Evolutionary conservation across 306 rosid genomes (phyloP).

Genomic region (Castanea sativa): DNA sequence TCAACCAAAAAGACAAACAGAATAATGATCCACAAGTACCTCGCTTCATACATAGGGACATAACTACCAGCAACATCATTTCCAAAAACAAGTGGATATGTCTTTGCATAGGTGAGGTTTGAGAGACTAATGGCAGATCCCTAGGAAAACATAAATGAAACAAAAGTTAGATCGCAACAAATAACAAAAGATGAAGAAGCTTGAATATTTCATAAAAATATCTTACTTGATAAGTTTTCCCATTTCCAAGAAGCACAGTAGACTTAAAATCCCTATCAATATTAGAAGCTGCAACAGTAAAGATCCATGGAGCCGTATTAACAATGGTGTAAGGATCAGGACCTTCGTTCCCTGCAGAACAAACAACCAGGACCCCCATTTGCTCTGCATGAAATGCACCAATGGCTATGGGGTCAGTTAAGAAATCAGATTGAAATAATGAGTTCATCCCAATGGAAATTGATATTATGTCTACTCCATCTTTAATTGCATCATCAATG

Average conservation of each 20-base stretch:
- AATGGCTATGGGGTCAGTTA: constrained; percentile 77
- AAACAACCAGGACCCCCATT: constrained; percentile 76
- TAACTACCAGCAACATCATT: constrained; percentile 58
- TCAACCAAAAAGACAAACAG: background rate
- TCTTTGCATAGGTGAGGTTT: constrained; percentile 54
- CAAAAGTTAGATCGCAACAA: background rate
- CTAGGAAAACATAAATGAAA: constrained; percentile 35
- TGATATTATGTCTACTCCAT: constrained; percentile 90
- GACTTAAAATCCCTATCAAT: constrained; percentile 83
- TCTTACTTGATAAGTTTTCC: constrained; percentile 53
- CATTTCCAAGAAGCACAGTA: constrained; percentile 66
- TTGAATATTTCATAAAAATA: constrained; percentile 3
- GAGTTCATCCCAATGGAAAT: constrained; percentile 78
- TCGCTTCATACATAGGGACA: constrained; percentile 80
- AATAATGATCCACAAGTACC: constrained; percentile 41
- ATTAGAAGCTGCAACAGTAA: constrained; percentile 90
- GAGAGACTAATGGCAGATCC: constrained; percentile 79
- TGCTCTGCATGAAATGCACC: constrained; percentile 94
- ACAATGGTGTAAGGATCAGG: constrained; percentile 73
- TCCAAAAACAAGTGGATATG: constrained; percentile 69
- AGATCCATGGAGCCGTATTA: constrained; percentile 90
- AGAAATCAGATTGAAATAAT: constrained; percentile 57
- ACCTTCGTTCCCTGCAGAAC: constrained; percentile 94
- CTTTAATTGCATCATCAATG: constrained; percentile 81
- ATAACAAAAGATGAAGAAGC: background rate